A percentile compares a stretch with the other conserved stretches of the same genome.
phyloP scores from a whole-genome alignment of 2,329 filamentous ascomycete species.

The Chaetomiaceae sp. region DNA sequence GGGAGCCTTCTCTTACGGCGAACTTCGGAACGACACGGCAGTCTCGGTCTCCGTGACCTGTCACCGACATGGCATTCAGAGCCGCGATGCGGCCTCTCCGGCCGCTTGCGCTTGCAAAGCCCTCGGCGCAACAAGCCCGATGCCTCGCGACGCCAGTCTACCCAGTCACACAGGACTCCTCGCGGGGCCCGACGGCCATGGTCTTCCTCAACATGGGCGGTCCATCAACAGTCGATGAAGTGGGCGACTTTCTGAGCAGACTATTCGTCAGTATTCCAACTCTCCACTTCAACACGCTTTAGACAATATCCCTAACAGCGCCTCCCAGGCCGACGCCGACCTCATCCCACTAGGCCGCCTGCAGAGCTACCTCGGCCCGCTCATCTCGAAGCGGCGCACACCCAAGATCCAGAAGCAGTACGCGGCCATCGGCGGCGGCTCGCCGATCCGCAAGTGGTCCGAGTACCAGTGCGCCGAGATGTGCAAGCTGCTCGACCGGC shows the following conservation, averaged over 20 bases:
- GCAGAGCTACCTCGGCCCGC: constrained; percentile 83
- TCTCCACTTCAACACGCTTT: background rate
- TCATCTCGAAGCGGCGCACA: constrained; percentile 81
- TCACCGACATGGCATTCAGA: constrained; percentile 37
- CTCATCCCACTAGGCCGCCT: constrained; percentile 91
- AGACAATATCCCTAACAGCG: background rate
- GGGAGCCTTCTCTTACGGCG: background rate
- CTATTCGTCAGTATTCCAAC: constrained; percentile 67
- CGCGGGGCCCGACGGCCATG: constrained; percentile 86
- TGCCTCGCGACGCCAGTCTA: constrained; percentile 58
- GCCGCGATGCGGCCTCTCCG: constrained; percentile 22
- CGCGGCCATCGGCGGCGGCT: constrained; percentile 91
- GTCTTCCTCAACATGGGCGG: constrained; percentile 99
- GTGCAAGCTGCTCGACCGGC: constrained; percentile 92
- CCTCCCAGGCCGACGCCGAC: constrained; percentile 74
- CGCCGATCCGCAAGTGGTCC: constrained; percentile 96
- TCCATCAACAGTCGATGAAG: constrained; percentile 81
- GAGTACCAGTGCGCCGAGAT: constrained; percentile 91
- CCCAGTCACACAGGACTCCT: constrained; percentile 74
- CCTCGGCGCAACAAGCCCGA: constrained; percentile 37
- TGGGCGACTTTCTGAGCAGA: constrained; percentile 82
- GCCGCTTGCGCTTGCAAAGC: constrained; percentile 30
- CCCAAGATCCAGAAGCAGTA: constrained; percentile 98
- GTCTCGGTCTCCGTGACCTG: background rate
- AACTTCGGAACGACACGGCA: background rate